Evolutionary conservation across 2,329 filamentous ascomycete species (phyloP), one percentile per base, ranked within the genome.

Genomic region (Arachnomyces sp.): DNA sequence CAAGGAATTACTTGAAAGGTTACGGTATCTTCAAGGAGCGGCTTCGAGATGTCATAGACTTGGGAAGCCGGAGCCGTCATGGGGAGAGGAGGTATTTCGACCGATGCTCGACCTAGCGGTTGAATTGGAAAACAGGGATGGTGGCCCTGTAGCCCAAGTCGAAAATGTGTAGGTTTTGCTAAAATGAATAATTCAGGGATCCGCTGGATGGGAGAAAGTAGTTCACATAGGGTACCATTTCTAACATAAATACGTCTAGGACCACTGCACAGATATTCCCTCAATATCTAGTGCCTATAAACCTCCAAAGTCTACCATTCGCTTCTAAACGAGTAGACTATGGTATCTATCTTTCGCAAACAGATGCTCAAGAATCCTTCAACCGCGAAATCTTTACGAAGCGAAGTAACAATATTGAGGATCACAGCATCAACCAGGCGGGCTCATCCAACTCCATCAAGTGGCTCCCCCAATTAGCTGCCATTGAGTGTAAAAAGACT

Each of bases 401-500:
- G n/a, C n/a, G 31, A 4, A 12, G 17, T 34, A 28, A 28, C 5
- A 31, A 34, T 34, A 33, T 28, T 5, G 7, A 34, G 13, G 12
- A 33, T 15, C 7, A 28, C 15, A 4, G 18, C 9, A 34, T 34
- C 30, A 28, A 34, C 28, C 18, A 39, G 11, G 31, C 37, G n/a
- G 37, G 31, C 2, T 39, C 37, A 28, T 39, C 17, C 16, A 13
- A 14, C 37, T 39, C 32, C 12, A 14, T 39, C 37, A 39, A 34
- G 17, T 33, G 37, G 30, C 30, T 39, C 7, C 37, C 30, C 12
- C 17, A 39, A 25, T 20, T 39, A 12, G 30, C 17, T 12, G 37
- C 30, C n/a, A 31, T 39, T 20, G 37, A 34, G 30, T 34, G 37
- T 25, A 28, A 34, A 9, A 28, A 7, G 5, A 28, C 7, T 28